Conservation (phyloP, 2,329 filamentous ascomycete genomes). For the Sporothrix mexicana region DNA sequence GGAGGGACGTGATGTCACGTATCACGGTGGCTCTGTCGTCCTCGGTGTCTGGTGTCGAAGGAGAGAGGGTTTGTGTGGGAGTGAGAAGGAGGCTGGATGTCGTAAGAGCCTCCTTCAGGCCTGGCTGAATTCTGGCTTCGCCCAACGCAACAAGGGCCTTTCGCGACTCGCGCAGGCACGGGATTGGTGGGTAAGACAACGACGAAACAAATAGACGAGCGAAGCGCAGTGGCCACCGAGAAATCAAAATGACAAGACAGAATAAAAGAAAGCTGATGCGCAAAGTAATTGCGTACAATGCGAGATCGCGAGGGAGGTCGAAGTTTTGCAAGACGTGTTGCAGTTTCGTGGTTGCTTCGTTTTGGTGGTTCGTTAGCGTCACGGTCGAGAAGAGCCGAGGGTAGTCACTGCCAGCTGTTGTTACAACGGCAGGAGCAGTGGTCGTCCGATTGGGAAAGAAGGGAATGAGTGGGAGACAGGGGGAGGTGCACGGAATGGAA, state of each 20-base stretch:
- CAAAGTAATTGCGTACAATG: conserved; percentile 7
- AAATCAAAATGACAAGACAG: too few species aligned
- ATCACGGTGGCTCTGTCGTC: neutral
- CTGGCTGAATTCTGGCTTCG: neutral
- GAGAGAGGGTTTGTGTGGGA: neutral
- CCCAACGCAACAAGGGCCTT: neutral
- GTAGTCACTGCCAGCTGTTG: conserved; percentile 9
- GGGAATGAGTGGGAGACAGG: conserved; percentile 26
- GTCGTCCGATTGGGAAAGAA: conserved; percentile 22
- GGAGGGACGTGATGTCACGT: conserved; percentile 17
- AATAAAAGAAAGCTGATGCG: conserved; percentile 4
- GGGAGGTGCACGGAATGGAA: neutral
- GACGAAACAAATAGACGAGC: conserved; percentile 2
- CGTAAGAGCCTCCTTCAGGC: conserved; percentile 6
- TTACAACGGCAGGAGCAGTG: neutral
- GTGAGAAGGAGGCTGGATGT: too few species aligned
- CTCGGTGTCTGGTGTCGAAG: neutral
- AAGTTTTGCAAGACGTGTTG: too few species aligned
- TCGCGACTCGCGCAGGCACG: too few species aligned
- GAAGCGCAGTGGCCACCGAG: neutral
- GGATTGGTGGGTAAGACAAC: conserved; percentile 4
- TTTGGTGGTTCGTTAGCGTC: conserved; percentile 7
- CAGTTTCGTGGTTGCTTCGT: neutral
- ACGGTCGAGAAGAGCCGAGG: conserved; percentile 28
- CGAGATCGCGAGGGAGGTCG: neutral